Base-by-base conservation (phyloP, 1,284 basidiomycete genomes). In the Rhodotorula sp. region DNA sequence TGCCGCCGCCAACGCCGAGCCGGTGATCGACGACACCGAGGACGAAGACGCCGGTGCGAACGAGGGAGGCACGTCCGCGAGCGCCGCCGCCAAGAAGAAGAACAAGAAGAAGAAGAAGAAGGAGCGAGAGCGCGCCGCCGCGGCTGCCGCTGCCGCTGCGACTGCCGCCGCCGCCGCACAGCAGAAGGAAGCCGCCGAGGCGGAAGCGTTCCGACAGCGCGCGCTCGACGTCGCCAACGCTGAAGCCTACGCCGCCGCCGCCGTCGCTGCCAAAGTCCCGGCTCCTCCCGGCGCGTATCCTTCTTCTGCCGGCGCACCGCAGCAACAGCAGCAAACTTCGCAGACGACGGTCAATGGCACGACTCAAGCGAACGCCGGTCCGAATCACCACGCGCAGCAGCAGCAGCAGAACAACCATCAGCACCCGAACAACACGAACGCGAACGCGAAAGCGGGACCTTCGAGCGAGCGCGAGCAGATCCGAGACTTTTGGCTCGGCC, bases 401-500 rank as follows among this genome's bases (percentile, higher is more conserved):
- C 26, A 51, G 63, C 67, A 64, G 52, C 52, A 39, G 10, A 54
- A n/a, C n/a, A 18, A 52, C 51, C 64, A 64, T 39, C 62, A 52
- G 21, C 62, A 29, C 31, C 51, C 23, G 56, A 39, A n/a, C 54
- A 63, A 64, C 31, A 66, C 64, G 31, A 70, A 69, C 39, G 73
- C 68, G 34, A 73, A 68, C 48, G 72, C 72, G 51, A 64, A 69
- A 49, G 74, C 76, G 2, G 74, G 71, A 5, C 90, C 91, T 58
- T 87, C 87, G 16, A 92, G 97, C 81, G 96, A 99, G 83, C 88
- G 97, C 43, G 94, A 97, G 81, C 88, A 92, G 76, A 98, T 99
- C 83, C 94, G 95, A 81, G 91, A 94, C 80, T 99, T 98, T 83
- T 99, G 96, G 96, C 87, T 97, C 39, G 89, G 87, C 10, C 86